Evolutionary conservation across 768 basidiomycete genomes (phyloP), one percentile per base, ranked within the genome.

Genomic region (Porphyrellus cyaneotinctus): DNA sequence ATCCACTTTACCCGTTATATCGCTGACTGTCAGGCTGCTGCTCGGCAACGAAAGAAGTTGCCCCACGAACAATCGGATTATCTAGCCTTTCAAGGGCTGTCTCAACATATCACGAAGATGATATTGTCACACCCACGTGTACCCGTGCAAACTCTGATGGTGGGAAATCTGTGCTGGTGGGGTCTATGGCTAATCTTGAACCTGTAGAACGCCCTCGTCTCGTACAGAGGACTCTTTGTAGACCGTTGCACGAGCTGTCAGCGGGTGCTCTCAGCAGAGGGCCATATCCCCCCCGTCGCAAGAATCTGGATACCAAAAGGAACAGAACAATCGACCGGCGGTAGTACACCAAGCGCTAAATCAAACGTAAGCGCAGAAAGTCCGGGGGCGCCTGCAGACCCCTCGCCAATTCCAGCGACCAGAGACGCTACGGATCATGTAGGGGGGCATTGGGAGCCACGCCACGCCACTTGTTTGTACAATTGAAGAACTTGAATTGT

Each of bases 1-100:
- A 35, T 42, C 35, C 38, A 20, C 23, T 42, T 37, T 31, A 38
- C 23, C 31, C 38, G 54, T 9, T 44, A 38, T 39, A 32, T 47
- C 44, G 41, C 44, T 51, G 54, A 54, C 20, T 4, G 32, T 3
- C 32, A 33, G 11, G 32, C 15, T 15, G 32, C 32, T 15, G 6
- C 11, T 13, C 15, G 32, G 15, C 11, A 33, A 42, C 33, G 18
- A 32, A 56, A 88, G 86, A 86, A 82, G 70, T 67, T 77, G 28
- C 82, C 84, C 4, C 84, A 89, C 64, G 81, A 81, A 15, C 82
- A 87, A 58, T 87, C 86, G 13, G 80, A 82, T 32, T 90, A 77
- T 66, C 63, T 71, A 13, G 83, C 84, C 3, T 91, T 78, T 66
- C 82, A 78, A 59, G 77, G 72, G 54, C 64, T 91, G 23, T 81